Evolutionary conservation across 352 stramenopile genomes (phyloP).

Genomic region (Globisporangium cystogenes): DNA sequence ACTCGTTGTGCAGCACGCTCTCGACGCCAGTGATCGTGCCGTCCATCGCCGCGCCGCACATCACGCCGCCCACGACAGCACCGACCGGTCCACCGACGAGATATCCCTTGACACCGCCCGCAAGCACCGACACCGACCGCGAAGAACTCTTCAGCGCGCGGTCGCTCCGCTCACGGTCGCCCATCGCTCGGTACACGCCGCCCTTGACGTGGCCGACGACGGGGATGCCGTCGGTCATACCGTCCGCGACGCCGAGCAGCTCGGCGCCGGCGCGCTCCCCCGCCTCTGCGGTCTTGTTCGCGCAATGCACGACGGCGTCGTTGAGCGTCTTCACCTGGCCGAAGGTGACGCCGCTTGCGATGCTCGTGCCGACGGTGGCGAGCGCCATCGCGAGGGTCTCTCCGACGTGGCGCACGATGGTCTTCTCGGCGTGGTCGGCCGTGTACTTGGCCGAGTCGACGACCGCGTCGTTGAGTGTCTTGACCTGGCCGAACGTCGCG

Average conservation of each 20-base stretch:
- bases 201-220: constrained; percentile 12
- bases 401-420: constrained; percentile 11
- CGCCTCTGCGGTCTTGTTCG: constrained; percentile 1
- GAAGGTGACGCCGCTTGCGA: constrained; percentile 9
- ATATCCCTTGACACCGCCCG: constrained; percentile 8
- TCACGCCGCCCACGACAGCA: constrained; percentile 5
- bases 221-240: constrained; percentile 7
- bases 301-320: constrained; percentile 7
- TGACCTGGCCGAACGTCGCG: constrained; percentile 10
- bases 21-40: constrained; percentile 10
- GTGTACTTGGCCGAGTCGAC: constrained; percentile 10
- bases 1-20: constrained; percentile 8
- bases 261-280: not conserved
- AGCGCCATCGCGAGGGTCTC: constrained; percentile 5
- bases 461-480: constrained; percentile 10
- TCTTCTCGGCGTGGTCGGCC: constrained; percentile 9
- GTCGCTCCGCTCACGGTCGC: constrained; percentile 4
- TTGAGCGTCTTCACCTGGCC: constrained; percentile 7
- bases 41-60: constrained; percentile 11
- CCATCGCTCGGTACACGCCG: not conserved
- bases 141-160: constrained; percentile 9
- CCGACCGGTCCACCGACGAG: constrained; percentile 6
- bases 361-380: constrained; percentile 7
- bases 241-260: constrained; percentile 4
- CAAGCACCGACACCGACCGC: constrained; percentile 2